Evolutionary conservation across 495 filamentous ascomycete species (phyloP), one percentile per base, ranked within the genome.

Genomic region (Chaetomidium leptoderma): DNA sequence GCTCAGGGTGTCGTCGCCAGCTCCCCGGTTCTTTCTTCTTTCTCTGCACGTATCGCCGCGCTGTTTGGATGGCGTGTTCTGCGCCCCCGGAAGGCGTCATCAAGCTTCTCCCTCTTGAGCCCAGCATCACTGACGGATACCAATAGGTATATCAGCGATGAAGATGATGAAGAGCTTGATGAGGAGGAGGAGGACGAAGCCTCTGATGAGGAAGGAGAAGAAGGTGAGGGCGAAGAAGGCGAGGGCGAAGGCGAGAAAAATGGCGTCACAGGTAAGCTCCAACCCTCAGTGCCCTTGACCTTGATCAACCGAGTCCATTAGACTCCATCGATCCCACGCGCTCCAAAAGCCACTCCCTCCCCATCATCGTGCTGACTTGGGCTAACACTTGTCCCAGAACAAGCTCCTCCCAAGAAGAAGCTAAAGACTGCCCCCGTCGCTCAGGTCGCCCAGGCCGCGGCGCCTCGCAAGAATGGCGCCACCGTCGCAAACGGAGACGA

Each of bases 381-480:
- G 9, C 45, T 52, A 19, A 53, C 53, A 56, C 46, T 36, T 26
- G 11, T 9, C 35, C 16, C 47, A 70, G 65, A 66, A 23, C 58
- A 73, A 63, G 76, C 74, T 55, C 76, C 74, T 49, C 76, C 76
- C 35, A 77, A 74, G 65, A 78, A 78, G 63, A 78, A 77, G 63
- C 58, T 68, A 63, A 78, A 78, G 71, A 76, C 70, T 16, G 59
- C 59, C 36, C 52, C 66, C 24, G 63, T 61, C 52, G 59, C 68
- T 11, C 42, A 46, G 46, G 71, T n/a, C n/a, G n/a, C n/a, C n/a
- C n/a, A n/a, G n/a, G n/a, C 64, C 23, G 57, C 61, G 29, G 63
- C 58, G 32, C 70, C 68, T 11, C 58, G 65, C 50, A 72, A 68
- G 63, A 72, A 72, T 48, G 63, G 67, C 63, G n/a, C n/a, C n/a